Evolutionary conservation across 495 filamentous ascomycete species (phyloP).

Genomic region (Stereocaulon alpinum): DNA sequence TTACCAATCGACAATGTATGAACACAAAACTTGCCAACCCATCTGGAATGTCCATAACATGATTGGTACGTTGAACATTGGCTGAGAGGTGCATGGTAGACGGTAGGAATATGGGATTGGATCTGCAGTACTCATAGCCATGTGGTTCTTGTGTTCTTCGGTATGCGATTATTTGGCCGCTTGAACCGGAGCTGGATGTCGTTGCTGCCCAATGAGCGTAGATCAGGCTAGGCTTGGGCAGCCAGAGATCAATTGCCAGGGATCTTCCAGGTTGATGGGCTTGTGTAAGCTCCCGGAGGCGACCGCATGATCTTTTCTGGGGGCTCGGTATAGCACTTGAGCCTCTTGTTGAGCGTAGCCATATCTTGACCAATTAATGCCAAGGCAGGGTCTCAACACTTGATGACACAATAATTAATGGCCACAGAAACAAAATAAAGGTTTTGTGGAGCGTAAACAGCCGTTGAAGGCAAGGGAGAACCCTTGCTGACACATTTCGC

Average conservation of each 20-base stretch:
- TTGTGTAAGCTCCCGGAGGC: not conserved
- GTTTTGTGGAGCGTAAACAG: not conserved
- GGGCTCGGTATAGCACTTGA: not conserved
- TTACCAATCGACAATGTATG: no score
- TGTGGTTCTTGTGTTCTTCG: not conserved
- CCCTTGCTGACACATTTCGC: not conserved
- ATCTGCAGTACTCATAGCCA: slow-evolving; percentile 1
- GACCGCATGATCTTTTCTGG: not conserved
- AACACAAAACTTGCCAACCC: no score
- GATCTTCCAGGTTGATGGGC: not conserved
- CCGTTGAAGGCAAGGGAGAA: not conserved
- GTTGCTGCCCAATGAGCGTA: slow-evolving; percentile 2
- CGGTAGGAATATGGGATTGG: not conserved
- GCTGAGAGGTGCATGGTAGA: not conserved
- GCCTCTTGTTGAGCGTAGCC: not conserved
- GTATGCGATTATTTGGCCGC: not conserved
- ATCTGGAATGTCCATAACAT: no score
- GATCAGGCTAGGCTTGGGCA: not conserved
- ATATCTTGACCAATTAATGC: not conserved
- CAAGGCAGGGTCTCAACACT: not conserved
- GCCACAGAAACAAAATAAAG: not conserved
- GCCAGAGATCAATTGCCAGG: not conserved
- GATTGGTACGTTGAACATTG: no score
- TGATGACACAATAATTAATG: not conserved
- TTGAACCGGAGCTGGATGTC: not conserved